Conservation (phyloP, 352 stramenopile genomes). For the Lagenidium sp. region DNA sequence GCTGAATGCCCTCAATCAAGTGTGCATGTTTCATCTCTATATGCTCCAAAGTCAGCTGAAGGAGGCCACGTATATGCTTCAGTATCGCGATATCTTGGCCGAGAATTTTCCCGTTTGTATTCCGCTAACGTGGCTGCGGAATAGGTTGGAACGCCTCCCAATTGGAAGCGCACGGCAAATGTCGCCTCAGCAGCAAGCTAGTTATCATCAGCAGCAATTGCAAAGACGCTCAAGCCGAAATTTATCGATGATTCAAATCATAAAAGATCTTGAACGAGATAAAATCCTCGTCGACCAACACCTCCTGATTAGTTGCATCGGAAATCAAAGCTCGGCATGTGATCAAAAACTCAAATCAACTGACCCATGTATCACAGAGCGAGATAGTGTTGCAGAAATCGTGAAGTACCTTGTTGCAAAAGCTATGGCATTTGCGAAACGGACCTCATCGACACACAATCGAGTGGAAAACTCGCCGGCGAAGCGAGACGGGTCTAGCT, state of each 20-base stretch:
- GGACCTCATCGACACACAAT: background rate
- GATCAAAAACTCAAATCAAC: too few species aligned
- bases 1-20: constrained; percentile 7
- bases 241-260: constrained; percentile 68
- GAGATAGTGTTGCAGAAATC: constrained; percentile 41
- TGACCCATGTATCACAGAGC: constrained; percentile 13
- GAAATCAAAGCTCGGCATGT: background rate
- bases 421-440: constrained; percentile 28
- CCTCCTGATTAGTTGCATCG: constrained; percentile 22
- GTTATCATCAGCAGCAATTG: constrained; percentile 23
- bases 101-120: constrained; percentile 40
- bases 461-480: background rate
- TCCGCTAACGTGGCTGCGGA: constrained; percentile 50
- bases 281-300: constrained; percentile 48
- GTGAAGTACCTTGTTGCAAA: constrained; percentile 50
- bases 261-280: constrained; percentile 70
- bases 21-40: constrained; percentile 14
- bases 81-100: constrained; percentile 23
- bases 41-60: constrained; percentile 9
- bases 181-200: constrained; percentile 14
- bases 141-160: constrained; percentile 31
- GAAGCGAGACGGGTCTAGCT: background rate
- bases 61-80: constrained; percentile 25
- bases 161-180: background rate
- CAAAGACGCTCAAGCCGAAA: constrained; percentile 43